These are phyloP conservation scores for Pseudogymnoascus sp. DNA, from an alignment of 2,329 filamentous ascomycete genomes.

Conservation along the genomic window DNA sequence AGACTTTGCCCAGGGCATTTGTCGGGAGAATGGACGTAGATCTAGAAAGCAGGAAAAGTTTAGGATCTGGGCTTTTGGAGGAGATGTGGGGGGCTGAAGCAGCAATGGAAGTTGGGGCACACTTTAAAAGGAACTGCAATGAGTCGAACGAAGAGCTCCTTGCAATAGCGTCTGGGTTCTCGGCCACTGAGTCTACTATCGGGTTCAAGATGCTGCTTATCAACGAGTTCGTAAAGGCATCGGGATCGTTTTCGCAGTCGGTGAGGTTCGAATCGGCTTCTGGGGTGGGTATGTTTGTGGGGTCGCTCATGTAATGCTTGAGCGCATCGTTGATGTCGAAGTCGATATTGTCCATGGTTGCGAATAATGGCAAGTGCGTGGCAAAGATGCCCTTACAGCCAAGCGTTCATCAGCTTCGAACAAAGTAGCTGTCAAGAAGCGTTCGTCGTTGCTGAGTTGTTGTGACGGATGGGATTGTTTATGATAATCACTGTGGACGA, in stretches of 20 bases:
- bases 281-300: slow-evolving; percentile 70
- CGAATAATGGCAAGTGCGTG: slow-evolving; percentile 15
- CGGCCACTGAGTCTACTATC: slow-evolving; percentile 85
- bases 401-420: neutral
- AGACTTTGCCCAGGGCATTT: slow-evolving; percentile 81
- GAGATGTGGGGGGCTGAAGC: slow-evolving; percentile 24
- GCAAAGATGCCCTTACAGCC: slow-evolving; percentile 1
- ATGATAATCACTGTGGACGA: slow-evolving; percentile 1
- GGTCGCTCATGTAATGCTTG: slow-evolving; percentile 95
- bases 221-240: slow-evolving; percentile 68
- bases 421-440: neutral
- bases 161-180: slow-evolving; percentile 82
- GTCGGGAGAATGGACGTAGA: slow-evolving; percentile 72
- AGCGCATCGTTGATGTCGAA: slow-evolving; percentile 97
- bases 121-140: slow-evolving; percentile 94
- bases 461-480: slow-evolving; percentile 3
- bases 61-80: slow-evolving; percentile 45
- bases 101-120: slow-evolving; percentile 51
- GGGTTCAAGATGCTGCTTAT: slow-evolving; percentile 84
- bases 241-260: slow-evolving; percentile 89
- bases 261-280: slow-evolving; percentile 78
- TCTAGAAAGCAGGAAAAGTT: slow-evolving; percentile 62
- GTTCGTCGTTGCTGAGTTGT: slow-evolving; percentile 3
- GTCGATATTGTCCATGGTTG: slow-evolving; percentile 63
- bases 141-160: slow-evolving; percentile 80